Evolutionary conservation across 176 grass and related monocot species (phyloP).

Genomic region (sorghum (Sorghum bicolor)): DNA sequence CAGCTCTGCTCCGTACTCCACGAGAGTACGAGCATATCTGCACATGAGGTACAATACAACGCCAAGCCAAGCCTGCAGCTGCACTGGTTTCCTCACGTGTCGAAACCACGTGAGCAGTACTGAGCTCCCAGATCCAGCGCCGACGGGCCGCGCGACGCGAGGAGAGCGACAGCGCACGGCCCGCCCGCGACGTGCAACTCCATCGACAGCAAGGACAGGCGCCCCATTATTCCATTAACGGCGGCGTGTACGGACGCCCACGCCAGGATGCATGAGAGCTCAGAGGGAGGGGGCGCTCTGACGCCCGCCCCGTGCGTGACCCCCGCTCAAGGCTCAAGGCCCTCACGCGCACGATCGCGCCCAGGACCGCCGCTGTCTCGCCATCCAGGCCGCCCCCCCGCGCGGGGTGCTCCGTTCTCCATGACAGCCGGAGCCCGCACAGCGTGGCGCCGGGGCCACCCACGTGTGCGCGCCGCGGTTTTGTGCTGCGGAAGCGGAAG

Average conservation of each 20-base stretch:
- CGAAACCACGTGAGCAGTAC: neutral
- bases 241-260: neutral
- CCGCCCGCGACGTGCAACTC: neutral
- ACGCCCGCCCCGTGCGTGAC: too few species aligned
- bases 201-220: neutral
- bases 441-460: neutral
- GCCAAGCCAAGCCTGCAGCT: too few species aligned
- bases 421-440: neutral
- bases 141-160: neutral
- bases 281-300: neutral
- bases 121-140: slow-evolving; percentile 20
- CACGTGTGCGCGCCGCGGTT: neutral
- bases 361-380: neutral
- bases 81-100: slow-evolving; percentile 1
- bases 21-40: neutral
- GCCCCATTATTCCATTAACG: neutral
- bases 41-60: neutral
- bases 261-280: neutral
- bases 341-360: too few species aligned
- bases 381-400: neutral
- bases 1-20: neutral
- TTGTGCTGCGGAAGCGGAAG: neutral
- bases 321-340: too few species aligned
- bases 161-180: neutral
- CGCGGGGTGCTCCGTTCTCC: neutral